A percentile compares a stretch with the other conserved stretches of the same genome.
Conservation (phyloP, 2,329 filamentous ascomycete genomes). For the Magnaporthiopsis poae region DNA sequence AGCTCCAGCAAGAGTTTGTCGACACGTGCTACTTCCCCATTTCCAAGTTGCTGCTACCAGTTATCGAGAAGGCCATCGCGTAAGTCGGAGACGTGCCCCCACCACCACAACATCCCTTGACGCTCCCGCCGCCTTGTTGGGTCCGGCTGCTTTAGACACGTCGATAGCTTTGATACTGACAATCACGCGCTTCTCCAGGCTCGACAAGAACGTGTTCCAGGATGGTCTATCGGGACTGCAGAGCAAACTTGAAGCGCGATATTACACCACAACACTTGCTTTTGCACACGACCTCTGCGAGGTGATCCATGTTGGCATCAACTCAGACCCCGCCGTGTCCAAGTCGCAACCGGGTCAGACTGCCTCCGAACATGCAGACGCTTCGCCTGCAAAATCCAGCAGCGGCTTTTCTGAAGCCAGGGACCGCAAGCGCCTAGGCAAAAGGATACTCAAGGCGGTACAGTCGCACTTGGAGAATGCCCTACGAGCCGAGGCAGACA, state of each 20-base stretch:
- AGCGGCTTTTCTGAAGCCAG: slow-evolving; percentile 58
- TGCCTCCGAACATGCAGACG: slow-evolving; percentile 28
- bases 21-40: slow-evolving; percentile 90
- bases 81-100: slow-evolving; percentile 42
- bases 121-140: slow-evolving; percentile 6
- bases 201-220: slow-evolving; percentile 55
- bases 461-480: slow-evolving; percentile 70
- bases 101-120: background rate
- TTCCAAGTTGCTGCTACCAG: slow-evolving; percentile 61
- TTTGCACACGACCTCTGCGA: slow-evolving; percentile 50
- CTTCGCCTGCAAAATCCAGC: slow-evolving; percentile 37
- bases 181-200: slow-evolving; percentile 30
- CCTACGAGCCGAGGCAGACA: slow-evolving; percentile 69
- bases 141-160: slow-evolving; percentile 2
- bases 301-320: slow-evolving; percentile 44
- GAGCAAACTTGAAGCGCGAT: slow-evolving; percentile 41
- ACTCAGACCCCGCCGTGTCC: slow-evolving; percentile 13
- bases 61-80: slow-evolving; percentile 70
- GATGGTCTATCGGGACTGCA: slow-evolving; percentile 41
- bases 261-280: slow-evolving; percentile 47
- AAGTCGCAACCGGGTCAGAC: background rate
- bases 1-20: slow-evolving; percentile 68
- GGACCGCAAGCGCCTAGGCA: slow-evolving; percentile 74
- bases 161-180: background rate
- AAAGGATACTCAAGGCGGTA: slow-evolving; percentile 75